Evolutionary conservation across 345 rosid genomes (phyloP).

Genomic region (Eucalyptus polybractea): DNA sequence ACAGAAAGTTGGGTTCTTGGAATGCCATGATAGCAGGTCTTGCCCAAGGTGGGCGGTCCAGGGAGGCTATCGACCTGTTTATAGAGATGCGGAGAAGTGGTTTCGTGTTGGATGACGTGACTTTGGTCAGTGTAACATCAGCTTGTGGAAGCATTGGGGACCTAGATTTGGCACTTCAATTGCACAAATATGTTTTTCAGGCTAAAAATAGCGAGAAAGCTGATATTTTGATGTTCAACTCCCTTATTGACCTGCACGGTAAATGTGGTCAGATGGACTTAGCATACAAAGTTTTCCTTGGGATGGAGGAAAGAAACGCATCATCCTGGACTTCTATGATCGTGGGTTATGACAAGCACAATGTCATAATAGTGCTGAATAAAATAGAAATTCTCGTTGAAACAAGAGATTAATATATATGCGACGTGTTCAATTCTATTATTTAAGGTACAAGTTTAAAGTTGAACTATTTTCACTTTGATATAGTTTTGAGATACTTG

Average conservation of each 20-base stretch:
- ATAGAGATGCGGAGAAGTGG: conserved; percentile 43
- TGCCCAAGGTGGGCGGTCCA: conserved; percentile 37
- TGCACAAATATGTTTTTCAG: conserved; percentile 61
- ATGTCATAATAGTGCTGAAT: too few species aligned
- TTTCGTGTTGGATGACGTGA: conserved; percentile 60
- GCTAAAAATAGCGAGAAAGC: conserved; percentile 27
- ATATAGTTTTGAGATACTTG: too few species aligned
- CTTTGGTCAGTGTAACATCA: conserved; percentile 64
- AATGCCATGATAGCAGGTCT: conserved; percentile 69
- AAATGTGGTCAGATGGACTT: conserved; percentile 84
- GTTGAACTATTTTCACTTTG: too few species aligned
- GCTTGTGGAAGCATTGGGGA: conserved; percentile 75
- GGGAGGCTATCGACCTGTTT: conserved; percentile 50
- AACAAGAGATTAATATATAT: too few species aligned
- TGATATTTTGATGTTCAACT: conserved; percentile 58
- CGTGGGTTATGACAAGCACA: conserved; percentile 8
- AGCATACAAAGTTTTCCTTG: conserved; percentile 36
- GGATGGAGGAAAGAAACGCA: conserved; percentile 42
- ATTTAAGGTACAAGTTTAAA: too few species aligned
- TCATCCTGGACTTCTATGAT: conserved; percentile 89
- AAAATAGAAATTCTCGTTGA: too few species aligned
- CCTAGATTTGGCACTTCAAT: conserved; percentile 48
- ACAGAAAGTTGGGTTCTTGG: conserved; percentile 79
- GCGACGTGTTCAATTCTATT: too few species aligned
- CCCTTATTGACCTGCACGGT: conserved; percentile 65